Base-by-base conservation (phyloP, 1,284 basidiomycete genomes). In the Veloporphyrellus conicus region DNA sequence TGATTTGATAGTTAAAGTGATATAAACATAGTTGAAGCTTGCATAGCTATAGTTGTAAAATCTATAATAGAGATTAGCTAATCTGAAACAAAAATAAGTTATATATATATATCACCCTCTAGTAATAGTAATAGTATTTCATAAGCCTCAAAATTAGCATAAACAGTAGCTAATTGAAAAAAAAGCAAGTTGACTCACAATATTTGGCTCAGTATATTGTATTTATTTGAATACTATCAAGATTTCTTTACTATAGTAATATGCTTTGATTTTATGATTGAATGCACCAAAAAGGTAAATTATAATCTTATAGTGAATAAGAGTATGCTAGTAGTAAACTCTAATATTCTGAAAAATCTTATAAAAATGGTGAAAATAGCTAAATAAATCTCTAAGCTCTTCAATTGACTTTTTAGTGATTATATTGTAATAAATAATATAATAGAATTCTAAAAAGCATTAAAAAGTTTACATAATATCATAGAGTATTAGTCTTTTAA, bases 381-480 rank as follows among this genome's bases (percentile, higher is more conserved):
- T 15, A 4, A 33, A 11, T 3, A n/a, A 10, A n/a, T 33, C 16
- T 11, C n/a, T n/a, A 3, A 33, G n/a, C 10, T 33, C 3, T 4
- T 3, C 4, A 6, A 33, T 10, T 5, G 15, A 3, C 5, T 18
- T 18, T n/a, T 18, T 10, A 16, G 15, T 33, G 3, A 33, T 33
- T 10, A 18, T n/a, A n/a, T 20, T 2, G 3, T 33, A 3, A 5
- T 8, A 10, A 6, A 32, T 34, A 33, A 50, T 38, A 9, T 51
- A 57, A 20, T 44, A 53, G 15, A 57, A 57, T 1, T 59, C 43
- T 0, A 59, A 20, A 2, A 59, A 47, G 2, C 45, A 39, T 1
- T 8, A 6, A 9, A 59, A 39, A 1, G 41, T 23, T 6, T 1
- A 19, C 1, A 59, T 4, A 0, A 57, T 32, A 1, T 53, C 23